Conservation (phyloP, 2,329 filamentous ascomycete genomes). For the Knufia petricola region DNA sequence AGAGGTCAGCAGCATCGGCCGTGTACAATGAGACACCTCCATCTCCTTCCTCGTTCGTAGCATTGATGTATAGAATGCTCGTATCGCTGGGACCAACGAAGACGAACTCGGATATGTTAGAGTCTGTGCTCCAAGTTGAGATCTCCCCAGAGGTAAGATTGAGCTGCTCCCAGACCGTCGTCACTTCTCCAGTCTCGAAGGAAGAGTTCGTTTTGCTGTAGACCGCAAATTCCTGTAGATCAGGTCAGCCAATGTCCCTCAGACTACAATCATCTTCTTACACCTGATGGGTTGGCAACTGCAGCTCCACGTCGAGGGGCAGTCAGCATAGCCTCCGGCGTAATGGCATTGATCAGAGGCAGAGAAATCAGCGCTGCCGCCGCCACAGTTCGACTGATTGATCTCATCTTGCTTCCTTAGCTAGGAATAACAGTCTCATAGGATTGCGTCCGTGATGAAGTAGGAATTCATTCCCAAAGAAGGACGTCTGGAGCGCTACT, state of each 20-base stretch:
- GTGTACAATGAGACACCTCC: constrained; percentile 34
- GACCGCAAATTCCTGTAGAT: constrained; percentile 33
- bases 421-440: background rate
- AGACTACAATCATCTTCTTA: constrained; percentile 18
- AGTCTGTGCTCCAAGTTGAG: constrained; percentile 54
- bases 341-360: constrained; percentile 22
- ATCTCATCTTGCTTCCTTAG: constrained; percentile 4
- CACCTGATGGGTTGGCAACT: constrained; percentile 32
- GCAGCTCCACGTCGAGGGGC: constrained; percentile 31
- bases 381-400: background rate
- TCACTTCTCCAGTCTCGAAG: constrained; percentile 63
- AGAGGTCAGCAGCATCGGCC: constrained; percentile 27
- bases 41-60: constrained; percentile 31
- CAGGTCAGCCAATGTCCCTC: background rate
- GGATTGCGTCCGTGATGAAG: background rate
- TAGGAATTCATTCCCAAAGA: background rate
- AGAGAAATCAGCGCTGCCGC: constrained; percentile 20
- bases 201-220: constrained; percentile 63
- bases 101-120: constrained; percentile 57
- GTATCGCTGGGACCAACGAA: constrained; percentile 64
- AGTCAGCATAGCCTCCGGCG: constrained; percentile 28
- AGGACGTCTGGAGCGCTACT: background rate
- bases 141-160: constrained; percentile 59
- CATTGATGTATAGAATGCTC: constrained; percentile 48
- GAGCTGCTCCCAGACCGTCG: constrained; percentile 56